Percentiles rank a stretch among this genome's conserved stretches.
Evolutionary conservation across 768 basidiomycete species (phyloP).

Genomic region (Lactifluus echinatus): DNA sequence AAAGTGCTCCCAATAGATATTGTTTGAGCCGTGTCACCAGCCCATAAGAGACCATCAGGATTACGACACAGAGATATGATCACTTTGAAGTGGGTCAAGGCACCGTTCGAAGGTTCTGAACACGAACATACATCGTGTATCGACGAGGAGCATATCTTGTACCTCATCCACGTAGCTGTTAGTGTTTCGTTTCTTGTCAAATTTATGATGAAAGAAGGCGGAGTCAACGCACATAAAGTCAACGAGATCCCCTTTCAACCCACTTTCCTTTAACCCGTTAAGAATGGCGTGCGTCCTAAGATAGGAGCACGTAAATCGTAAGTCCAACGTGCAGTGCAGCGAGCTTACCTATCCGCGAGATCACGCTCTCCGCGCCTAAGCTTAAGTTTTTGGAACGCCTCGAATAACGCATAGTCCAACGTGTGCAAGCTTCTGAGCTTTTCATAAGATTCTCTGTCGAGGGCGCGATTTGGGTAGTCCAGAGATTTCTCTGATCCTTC

Average conservation of each 20-base stretch:
- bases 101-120: not conserved
- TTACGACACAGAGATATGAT: slow-evolving; percentile 55
- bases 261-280: slow-evolving; percentile 25
- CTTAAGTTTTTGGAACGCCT: slow-evolving; percentile 42
- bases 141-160: slow-evolving; percentile 63
- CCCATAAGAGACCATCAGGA: slow-evolving; percentile 64
- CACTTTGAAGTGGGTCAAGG: slow-evolving; percentile 33
- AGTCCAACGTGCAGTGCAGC: not conserved
- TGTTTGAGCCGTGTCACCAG: slow-evolving; percentile 73
- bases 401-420: slow-evolving; percentile 33
- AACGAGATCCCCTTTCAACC: slow-evolving; percentile 35
- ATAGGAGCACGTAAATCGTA: not conserved
- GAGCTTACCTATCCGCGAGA: slow-evolving; percentile 46
- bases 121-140: slow-evolving; percentile 40
- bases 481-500: slow-evolving; percentile 56
- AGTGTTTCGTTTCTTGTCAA: not conserved
- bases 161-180: slow-evolving; percentile 64
- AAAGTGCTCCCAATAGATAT: slow-evolving; percentile 69
- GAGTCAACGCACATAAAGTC: slow-evolving; percentile 43
- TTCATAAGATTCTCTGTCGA: slow-evolving; percentile 8
- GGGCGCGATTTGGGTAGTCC: not conserved
- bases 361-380: slow-evolving; percentile 38
- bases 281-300: slow-evolving; percentile 46
- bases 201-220: not conserved
- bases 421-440: not conserved